Evolutionary conservation across 2,329 filamentous ascomycete genomes (phyloP), one percentile per base, ranked within the genome.

Genomic region (Exophiala sp.): DNA sequence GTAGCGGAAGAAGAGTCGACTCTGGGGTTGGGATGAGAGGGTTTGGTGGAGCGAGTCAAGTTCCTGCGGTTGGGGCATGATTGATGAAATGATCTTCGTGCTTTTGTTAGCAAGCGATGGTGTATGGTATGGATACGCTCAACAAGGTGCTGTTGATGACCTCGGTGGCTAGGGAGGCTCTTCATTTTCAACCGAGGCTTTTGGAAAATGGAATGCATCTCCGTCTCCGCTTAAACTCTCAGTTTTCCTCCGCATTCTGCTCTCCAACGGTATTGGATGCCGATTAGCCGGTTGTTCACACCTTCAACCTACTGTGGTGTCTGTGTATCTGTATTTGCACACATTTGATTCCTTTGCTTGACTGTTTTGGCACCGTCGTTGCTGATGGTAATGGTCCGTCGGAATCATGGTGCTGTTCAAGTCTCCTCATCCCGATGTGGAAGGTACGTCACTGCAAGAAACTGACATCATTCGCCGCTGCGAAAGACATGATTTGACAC

Each of bases 391-490:
- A 5, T 10, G 11, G 10, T 12, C 5, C 35, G 35, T 36, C 2
- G 12, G 33, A 50, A 57, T 12, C 18, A 63, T 62, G 57, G 57
- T 62, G 5, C 45, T 61, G 14, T 57, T 59, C 50, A 62, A 54
- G 38, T 61, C 55, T 14, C 56, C 51, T 20, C 62, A 61, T 58
- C 56, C 58, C 12, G 55, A 59, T 46, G 18, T 61, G 29, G 53
- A 61, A 41, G 53, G 62, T 62, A 55, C 47, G 54, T 50, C 18
- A 41, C 7, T 24, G 4, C 24, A 2, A 8, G 8, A 52, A 36
- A n/a, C 16, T 46, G 24, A 49, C 24, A 29, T 29, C 7, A 29
- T 29, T 29, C 24, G 39, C 32, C 39, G 16, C 45, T 54, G 16
- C 38, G 40, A 43, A 16, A 45, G 42, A 16, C 12, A n/a, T 44